phyloP scores from a whole-genome alignment of 2,329 filamentous ascomycete genomes.

The Fusarium torulosum region DNA sequence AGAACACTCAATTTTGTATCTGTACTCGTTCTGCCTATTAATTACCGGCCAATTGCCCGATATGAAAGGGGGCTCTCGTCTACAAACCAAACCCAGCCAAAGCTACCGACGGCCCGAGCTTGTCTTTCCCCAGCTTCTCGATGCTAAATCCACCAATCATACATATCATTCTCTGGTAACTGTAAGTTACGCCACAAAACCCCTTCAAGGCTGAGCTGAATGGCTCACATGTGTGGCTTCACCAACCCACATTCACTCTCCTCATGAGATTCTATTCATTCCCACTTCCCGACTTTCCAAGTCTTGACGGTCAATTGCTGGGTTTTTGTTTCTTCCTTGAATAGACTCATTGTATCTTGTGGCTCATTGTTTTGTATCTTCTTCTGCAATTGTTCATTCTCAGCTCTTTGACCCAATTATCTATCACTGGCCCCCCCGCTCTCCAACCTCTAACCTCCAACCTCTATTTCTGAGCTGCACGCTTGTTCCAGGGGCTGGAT shows the following conservation, averaged over 20 bases:
- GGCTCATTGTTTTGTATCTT: constrained; percentile 1
- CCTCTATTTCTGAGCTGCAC: constrained; percentile 17
- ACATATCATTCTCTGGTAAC: constrained; percentile 26
- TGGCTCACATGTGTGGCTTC: constrained; percentile 36
- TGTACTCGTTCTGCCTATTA: not conserved
- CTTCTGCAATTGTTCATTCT: not conserved
- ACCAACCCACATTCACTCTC: constrained; percentile 14
- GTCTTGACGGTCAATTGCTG: not conserved
- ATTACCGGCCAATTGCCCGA: not conserved
- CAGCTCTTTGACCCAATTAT: not conserved
- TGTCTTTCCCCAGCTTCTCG: constrained; percentile 14
- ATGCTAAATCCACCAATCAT: constrained; percentile 30
- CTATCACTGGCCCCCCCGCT: constrained; percentile 9
- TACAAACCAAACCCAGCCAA: not conserved
- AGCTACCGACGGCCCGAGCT: constrained; percentile 38
- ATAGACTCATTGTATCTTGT: not conserved
- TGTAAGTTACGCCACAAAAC: constrained; percentile 20
- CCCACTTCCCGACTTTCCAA: not conserved
- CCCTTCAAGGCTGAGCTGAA: constrained; percentile 37
- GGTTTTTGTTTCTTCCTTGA: not conserved
- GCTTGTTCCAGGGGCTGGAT: constrained; percentile 34
- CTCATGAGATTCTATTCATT: constrained; percentile 26
- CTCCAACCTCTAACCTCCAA: constrained; percentile 13
- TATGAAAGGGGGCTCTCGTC: constrained; percentile 22
- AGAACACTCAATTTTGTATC: not conserved